phyloP scores from a whole-genome alignment of 148 eudicot species.

The Vaccinium macrocarpon region DNA sequence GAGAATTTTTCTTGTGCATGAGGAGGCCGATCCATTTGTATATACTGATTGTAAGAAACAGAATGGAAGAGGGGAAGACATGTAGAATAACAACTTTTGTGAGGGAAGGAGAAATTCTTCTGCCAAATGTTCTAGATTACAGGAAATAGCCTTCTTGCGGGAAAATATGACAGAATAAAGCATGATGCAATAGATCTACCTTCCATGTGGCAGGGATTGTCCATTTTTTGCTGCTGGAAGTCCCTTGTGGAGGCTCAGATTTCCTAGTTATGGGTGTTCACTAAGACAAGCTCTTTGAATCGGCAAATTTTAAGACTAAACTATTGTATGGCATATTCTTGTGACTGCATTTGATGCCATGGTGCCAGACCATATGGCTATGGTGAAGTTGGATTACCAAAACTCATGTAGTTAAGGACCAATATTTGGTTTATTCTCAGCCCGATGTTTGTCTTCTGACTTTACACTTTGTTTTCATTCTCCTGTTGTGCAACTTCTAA shows the following conservation, averaged over 20 bases:
- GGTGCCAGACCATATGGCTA: not conserved
- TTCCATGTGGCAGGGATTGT: not conserved
- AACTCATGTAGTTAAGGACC: not conserved
- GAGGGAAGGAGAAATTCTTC: too few species aligned
- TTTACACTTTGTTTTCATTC: not conserved
- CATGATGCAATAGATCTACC: not conserved
- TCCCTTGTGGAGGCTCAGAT: not conserved
- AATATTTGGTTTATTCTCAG: not conserved
- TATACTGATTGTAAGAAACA: too few species aligned
- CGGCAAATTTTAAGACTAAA: not conserved
- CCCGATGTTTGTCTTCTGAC: not conserved
- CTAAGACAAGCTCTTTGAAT: not conserved
- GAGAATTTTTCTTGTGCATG: too few species aligned
- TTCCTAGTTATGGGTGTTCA: not conserved
- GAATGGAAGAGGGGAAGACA: too few species aligned
- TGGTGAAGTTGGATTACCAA: not conserved
- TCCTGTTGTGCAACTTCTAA: not conserved
- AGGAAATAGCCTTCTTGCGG: too few species aligned
- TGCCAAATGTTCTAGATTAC: too few species aligned
- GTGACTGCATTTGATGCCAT: not conserved
- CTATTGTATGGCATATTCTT: not conserved
- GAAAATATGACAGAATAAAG: too few species aligned
- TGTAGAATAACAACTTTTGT: too few species aligned
- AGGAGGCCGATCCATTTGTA: too few species aligned
- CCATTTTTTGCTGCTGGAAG: not conserved